Base-by-base conservation (phyloP, 2,329 filamentous ascomycete species). In the Cytospora piceicola region DNA sequence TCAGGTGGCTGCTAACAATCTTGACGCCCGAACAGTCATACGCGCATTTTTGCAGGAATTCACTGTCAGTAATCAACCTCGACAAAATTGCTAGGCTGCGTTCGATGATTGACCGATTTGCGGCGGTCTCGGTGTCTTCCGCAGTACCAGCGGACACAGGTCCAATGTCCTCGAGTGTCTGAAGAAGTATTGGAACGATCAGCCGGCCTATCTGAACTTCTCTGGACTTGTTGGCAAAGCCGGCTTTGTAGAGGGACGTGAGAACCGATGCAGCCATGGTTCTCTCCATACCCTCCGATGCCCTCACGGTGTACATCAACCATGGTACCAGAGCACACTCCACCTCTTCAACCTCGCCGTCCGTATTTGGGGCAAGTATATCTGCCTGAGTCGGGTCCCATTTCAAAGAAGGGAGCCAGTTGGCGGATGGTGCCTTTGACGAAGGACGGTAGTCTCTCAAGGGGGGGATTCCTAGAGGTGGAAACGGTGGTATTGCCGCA, bases 31-130 rank as follows among this genome's bases (percentile, higher is more conserved):
- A 77, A 64, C 82, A 83, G 67, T 97, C 92, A 53, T 89, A 90
- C 0, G 93, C 93, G 46, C 92, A 89, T 71, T 89, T 91, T 76
- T 98, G 94, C 61, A 98, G 82, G 66, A 86, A 84, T 67, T 90
- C 87, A 74, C 89, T 93, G 72, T 95, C 92, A 30, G 88, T 87
- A 22, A 97, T 88, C 49, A 98, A 82, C 55, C 89, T 87, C 20
- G 93, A 92, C 63, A 98, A 81, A 14, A 96, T 85, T 1, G 87
- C 84, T 9, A 94, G 92, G 2, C 91, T 88, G 68, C 87, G 86
- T 74, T 94, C 91, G 63, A 88, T 82, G 15, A 93, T 81, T 11
- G 79, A 75, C 71, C 85, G 82, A 27, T 80, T 79, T 15, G 78
- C 72, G 15, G 80, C 77, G 34, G 74, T 76, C 34, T 75, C 71